These are phyloP conservation scores for Rhinocladiella similis DNA, from an alignment of 2,329 filamentous ascomycete genomes.

Conservation along the genomic window DNA sequence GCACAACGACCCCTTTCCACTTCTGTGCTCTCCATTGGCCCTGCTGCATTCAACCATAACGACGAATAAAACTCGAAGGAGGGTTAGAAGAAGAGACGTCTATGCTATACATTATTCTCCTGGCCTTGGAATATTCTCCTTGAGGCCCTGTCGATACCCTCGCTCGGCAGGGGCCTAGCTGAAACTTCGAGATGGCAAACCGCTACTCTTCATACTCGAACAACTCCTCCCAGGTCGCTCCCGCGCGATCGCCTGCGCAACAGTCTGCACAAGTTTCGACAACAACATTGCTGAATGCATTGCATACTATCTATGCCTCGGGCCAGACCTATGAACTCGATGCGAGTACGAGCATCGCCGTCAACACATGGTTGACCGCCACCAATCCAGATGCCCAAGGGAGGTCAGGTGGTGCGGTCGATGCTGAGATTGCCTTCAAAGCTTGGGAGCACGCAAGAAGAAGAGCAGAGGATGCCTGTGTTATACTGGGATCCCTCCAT, in stretches of 20 bases:
- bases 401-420: conserved; percentile 73
- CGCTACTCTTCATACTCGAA: conserved; percentile 63
- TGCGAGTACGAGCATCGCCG: conserved; percentile 83
- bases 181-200: conserved; percentile 52
- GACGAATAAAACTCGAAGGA: not conserved
- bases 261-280: conserved; percentile 82
- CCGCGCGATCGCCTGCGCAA: conserved; percentile 58
- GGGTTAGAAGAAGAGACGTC: not conserved
- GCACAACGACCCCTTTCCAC: not conserved
- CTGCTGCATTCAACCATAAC: not conserved
- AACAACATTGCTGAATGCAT: conserved; percentile 85
- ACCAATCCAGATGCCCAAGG: conserved; percentile 69
- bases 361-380: conserved; percentile 93
- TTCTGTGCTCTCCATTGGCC: not conserved
- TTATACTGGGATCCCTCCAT: conserved; percentile 86
- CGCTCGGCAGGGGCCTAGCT: conserved; percentile 21
- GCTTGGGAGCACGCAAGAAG: conserved; percentile 97
- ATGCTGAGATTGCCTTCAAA: conserved; percentile 72
- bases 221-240: conserved; percentile 60
- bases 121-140: not conserved
- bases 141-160: conserved; percentile 22
- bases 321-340: conserved; percentile 84
- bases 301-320: conserved; percentile 85
- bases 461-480: conserved; percentile 91
- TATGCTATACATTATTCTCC: not conserved